These are phyloP conservation scores for Asterochloris erici DNA, from an alignment of 139 green algal species.

Conservation along the genomic window DNA sequence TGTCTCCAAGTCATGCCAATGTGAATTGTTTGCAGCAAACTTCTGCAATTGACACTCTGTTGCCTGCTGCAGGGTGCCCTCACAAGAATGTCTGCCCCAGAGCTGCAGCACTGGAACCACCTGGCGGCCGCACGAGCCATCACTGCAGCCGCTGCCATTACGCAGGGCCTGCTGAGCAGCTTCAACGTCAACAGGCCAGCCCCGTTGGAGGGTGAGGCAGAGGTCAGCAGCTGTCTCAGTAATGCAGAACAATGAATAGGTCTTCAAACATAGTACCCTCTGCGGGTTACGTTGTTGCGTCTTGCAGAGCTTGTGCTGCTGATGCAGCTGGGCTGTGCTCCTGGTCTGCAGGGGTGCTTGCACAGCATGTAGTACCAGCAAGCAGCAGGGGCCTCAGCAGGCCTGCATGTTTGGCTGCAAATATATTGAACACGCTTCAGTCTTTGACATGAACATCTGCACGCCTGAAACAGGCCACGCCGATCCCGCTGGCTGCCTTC, in stretches of 20 bases:
- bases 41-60: neutral
- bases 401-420: too few species aligned
- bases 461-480: too few species aligned
- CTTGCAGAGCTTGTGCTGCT: too few species aligned
- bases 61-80: slow-evolving; percentile 35
- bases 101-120: slow-evolving; percentile 39
- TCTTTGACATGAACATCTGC: too few species aligned
- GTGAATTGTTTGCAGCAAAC: neutral
- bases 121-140: neutral
- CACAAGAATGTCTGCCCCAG: slow-evolving; percentile 32
- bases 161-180: neutral
- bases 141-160: neutral
- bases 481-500: too few species aligned
- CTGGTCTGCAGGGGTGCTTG: too few species aligned
- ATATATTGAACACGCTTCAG: too few species aligned
- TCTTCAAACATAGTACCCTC: neutral
- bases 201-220: neutral
- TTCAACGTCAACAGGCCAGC: neutral
- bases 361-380: too few species aligned
- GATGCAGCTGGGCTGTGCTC: too few species aligned
- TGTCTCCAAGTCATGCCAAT: neutral
- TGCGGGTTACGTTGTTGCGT: neutral
- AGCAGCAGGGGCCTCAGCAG: too few species aligned
- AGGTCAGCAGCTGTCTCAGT: neutral
- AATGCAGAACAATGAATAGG: neutral